A percentile compares a stretch with the other conserved stretches of the same genome.
Conservation (phyloP, 257 asterid species). For the Solanum dulcamara region DNA sequence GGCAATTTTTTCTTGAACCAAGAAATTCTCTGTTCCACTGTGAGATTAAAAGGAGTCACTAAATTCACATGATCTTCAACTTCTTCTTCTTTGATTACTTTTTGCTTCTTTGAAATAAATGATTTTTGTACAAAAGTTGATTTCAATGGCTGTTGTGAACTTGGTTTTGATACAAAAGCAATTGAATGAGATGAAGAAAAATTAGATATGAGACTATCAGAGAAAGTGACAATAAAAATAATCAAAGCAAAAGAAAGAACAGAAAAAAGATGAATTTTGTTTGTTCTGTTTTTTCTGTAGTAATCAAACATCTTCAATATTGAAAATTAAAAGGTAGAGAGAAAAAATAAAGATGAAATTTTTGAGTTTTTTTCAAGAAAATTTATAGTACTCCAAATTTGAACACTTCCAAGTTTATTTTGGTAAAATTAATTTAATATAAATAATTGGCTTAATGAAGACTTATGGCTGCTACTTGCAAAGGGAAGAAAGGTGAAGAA, state of each 20-base stretch:
- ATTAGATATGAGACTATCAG: slow-evolving; percentile 15
- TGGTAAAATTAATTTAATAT: background rate
- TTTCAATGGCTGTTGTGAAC: background rate
- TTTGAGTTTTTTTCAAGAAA: background rate
- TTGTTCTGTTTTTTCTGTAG: slow-evolving; percentile 9
- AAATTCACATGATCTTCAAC: background rate
- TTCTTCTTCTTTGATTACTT: background rate
- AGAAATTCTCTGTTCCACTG: slow-evolving; percentile 1
- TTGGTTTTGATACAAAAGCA: background rate
- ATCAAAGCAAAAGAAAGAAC: slow-evolving; percentile 16
- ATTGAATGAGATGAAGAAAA: slow-evolving; percentile 7
- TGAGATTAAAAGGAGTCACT: background rate
- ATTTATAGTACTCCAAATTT: background rate
- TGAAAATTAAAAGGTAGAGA: background rate
- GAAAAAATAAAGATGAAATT: background rate
- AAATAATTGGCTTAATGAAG: background rate
- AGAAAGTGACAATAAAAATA: slow-evolving; percentile 13
- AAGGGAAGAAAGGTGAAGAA: background rate
- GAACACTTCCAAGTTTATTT: background rate
- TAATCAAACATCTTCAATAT: slow-evolving; percentile 23
- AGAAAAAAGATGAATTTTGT: slow-evolving; percentile 20
- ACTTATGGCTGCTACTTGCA: background rate
- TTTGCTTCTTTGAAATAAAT: background rate
- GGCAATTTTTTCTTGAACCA: slow-evolving; percentile 6
- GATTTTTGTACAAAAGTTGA: slow-evolving; percentile 2